A percentile compares a stretch with the other conserved stretches of the same genome.
Evolutionary conservation across 495 filamentous ascomycete species (phyloP).

Genomic region (Aspergillus nanangensis): DNA sequence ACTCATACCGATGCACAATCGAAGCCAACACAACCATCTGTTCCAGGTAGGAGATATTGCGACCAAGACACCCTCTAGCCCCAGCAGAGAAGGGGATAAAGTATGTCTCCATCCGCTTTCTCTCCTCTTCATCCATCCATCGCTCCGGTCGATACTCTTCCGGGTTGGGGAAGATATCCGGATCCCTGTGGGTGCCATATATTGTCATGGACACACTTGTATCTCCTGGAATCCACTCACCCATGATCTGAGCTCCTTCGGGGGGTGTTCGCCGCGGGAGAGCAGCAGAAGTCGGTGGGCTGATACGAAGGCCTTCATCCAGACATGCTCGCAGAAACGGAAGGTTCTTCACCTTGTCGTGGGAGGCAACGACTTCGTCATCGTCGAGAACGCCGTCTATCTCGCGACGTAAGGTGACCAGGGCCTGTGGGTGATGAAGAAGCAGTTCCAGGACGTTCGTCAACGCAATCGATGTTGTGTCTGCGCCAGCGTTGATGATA

Average conservation of each 20-base stretch:
- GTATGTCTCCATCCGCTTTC: slow-evolving; percentile 35
- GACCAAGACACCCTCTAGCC: slow-evolving; percentile 37
- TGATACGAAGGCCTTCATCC: slow-evolving; percentile 43
- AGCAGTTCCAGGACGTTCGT: slow-evolving; percentile 53
- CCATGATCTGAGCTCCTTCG: slow-evolving; percentile 33
- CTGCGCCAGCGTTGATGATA: slow-evolving; percentile 51
- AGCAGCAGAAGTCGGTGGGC: slow-evolving; percentile 32
- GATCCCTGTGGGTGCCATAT: slow-evolving; percentile 26
- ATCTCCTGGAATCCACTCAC: slow-evolving; percentile 31
- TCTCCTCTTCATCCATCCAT: slow-evolving; percentile 33
- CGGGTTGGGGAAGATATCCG: slow-evolving; percentile 23
- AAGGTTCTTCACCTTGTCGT: slow-evolving; percentile 39
- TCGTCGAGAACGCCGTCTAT: slow-evolving; percentile 47
- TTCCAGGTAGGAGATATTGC: slow-evolving; percentile 42
- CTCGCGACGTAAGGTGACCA: slow-evolving; percentile 53
- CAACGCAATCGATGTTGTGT: slow-evolving; percentile 51
- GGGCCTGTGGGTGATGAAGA: slow-evolving; percentile 43
- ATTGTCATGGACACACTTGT: slow-evolving; percentile 30
- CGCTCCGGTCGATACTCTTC: slow-evolving; percentile 31
- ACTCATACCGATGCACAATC: slow-evolving; percentile 40
- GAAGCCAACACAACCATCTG: slow-evolving; percentile 38
- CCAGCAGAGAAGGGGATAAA: slow-evolving; percentile 41
- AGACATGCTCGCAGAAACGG: slow-evolving; percentile 42
- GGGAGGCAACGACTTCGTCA: slow-evolving; percentile 34
- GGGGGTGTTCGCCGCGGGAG: slow-evolving; percentile 33